Evolutionary conservation across 2,329 filamentous ascomycete genomes (phyloP).

Genomic region (Bipolaris cookei): DNA sequence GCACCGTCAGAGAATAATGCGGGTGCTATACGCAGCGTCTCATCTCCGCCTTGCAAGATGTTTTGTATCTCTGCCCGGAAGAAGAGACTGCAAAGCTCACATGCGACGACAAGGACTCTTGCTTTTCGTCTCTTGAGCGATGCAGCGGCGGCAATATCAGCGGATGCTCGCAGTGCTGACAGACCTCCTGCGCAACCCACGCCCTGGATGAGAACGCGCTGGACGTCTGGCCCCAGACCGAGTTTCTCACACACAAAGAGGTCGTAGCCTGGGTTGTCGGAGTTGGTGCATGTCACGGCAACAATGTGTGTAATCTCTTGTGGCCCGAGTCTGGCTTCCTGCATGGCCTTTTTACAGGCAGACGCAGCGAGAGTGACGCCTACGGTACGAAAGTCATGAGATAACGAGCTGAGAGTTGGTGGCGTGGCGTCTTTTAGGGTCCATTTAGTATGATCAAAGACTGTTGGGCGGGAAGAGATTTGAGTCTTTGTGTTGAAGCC

Average conservation of each 20-base stretch:
- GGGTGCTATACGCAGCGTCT: slow-evolving; percentile 67
- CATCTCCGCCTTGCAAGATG: slow-evolving; percentile 55
- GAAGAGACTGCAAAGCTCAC: slow-evolving; percentile 61
- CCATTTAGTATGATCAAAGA: slow-evolving; percentile 14
- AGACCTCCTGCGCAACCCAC: slow-evolving; percentile 52
- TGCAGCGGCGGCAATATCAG: slow-evolving; percentile 69
- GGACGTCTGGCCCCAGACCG: slow-evolving; percentile 35
- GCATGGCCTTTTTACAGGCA: slow-evolving; percentile 45
- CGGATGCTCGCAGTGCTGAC: slow-evolving; percentile 54
- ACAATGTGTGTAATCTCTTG: slow-evolving; percentile 48
- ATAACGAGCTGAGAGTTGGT: slow-evolving; percentile 34
- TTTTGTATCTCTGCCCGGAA: slow-evolving; percentile 70
- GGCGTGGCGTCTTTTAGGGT: slow-evolving; percentile 19
- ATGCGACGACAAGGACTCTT: slow-evolving; percentile 68
- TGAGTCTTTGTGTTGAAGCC: slow-evolving; percentile 23
- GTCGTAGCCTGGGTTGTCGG: slow-evolving; percentile 50
- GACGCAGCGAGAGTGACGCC: slow-evolving; percentile 41
- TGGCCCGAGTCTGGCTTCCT: slow-evolving; percentile 31
- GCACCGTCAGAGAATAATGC: slow-evolving; percentile 74
- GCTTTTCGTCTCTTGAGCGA: slow-evolving; percentile 65
- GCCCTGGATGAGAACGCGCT: slow-evolving; percentile 47
- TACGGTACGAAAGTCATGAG: slow-evolving; percentile 33
- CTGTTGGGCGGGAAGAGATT: slow-evolving; percentile 22
- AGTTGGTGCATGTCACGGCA: slow-evolving; percentile 49
- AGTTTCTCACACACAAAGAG: slow-evolving; percentile 46